Evolutionary conservation across 768 basidiomycete genomes (phyloP).

Genomic region (Erythrobasidium yunnanense): DNA sequence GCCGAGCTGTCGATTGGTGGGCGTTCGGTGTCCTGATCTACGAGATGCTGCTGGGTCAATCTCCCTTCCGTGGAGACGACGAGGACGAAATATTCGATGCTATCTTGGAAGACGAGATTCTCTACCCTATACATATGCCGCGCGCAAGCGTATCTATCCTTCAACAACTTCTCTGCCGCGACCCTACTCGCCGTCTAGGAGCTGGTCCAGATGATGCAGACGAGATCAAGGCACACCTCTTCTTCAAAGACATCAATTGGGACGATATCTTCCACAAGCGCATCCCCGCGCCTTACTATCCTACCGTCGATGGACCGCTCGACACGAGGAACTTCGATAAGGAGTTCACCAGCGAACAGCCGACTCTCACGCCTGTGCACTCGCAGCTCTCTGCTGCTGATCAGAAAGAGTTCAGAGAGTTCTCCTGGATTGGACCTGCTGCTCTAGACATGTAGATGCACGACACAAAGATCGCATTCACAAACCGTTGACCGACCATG

Average conservation of each 20-base stretch:
- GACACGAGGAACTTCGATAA: constrained; percentile 10
- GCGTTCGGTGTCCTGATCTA: constrained; percentile 97
- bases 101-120: constrained; percentile 91
- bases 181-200: constrained; percentile 79
- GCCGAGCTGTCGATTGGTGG: constrained; percentile 99
- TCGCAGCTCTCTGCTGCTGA: constrained; percentile 78
- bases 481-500: too few relatives aligned
- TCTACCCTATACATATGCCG: constrained; percentile 99
- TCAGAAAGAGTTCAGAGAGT: constrained; percentile 70
- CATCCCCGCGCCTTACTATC: constrained; percentile 94
- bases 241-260: constrained; percentile 96
- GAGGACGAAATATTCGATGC: constrained; percentile 99
- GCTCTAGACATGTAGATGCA: background rate
- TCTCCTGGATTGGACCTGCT: constrained; percentile 31
- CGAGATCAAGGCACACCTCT: constrained; percentile 92
- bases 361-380: constrained; percentile 93
- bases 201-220: constrained; percentile 85
- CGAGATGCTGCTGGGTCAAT: constrained; percentile 97
- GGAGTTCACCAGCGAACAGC: constrained; percentile 92
- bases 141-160: constrained; percentile 89
- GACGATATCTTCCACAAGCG: constrained; percentile 96
- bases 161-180: constrained; percentile 84
- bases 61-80: constrained; percentile 97
- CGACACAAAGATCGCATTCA: background rate
- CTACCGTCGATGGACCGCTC: constrained; percentile 62